Evolutionary conservation across 495 filamentous ascomycete genomes (phyloP), one percentile per base, ranked within the genome.

Genomic region (Xylaria grammica): DNA sequence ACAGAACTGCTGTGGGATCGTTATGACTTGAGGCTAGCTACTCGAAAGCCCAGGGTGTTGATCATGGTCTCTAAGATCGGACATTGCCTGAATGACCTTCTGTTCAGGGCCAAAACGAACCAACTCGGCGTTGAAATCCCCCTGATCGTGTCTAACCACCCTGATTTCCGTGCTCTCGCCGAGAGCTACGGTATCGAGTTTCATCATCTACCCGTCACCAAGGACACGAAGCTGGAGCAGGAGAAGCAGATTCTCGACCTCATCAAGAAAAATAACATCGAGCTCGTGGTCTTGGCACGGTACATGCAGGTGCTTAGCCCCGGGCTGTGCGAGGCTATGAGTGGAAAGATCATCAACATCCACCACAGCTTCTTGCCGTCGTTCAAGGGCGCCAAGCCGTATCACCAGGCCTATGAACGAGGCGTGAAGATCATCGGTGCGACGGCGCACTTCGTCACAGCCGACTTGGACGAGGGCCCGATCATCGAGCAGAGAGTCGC

Each of bases 41-140:
- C 82, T 49, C 78, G 85, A 69, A 91, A 90, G 75, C 84, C 86
- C 26, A 82, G 85, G 59, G 86, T 91, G 62, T 80, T 92, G 71
- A 90, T 92, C 81, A 91, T 92, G 88, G 89, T 91, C 65, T 90
- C 87, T 60, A 92, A 92, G 78, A 91, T 90, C 69, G 90, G 90
- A 45, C 89, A 91, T 78, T 92, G 90, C 74, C 79, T 92, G 57
- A 91, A 92, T 74, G 90, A 92, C 72, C 78, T 92, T n/a, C 83
- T 92, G 15, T 92, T 89, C 85, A 85, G 90, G 48, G 82, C 86
- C 62, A 79, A 81, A 72, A 88, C 84, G 46, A 80, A 81, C 62
- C 84, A 87, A 72, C 80, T 92, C 15, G 82, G 82, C 71, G 86
- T 92, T 67, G 89, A 91, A 19, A 79, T 91, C 55, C 87, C 89